Evolutionary conservation across 371 early-diverging fungal species (phyloP).

Genomic region (Rhizopus sp.): DNA sequence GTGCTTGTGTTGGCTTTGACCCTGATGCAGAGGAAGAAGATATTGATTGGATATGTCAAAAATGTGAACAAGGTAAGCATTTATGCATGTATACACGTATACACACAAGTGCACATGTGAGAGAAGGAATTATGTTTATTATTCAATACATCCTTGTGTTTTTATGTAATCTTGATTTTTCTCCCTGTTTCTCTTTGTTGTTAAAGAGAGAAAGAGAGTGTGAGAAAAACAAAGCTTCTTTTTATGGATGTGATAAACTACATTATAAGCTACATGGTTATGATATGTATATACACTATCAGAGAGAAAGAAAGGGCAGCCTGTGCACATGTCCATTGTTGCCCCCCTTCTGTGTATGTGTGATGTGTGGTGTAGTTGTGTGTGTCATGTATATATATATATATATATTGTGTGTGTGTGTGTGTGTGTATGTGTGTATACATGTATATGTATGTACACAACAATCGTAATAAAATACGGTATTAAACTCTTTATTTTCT

Average conservation of each 20-base stretch:
- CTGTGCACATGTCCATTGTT: too few species aligned
- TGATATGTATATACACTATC: too few species aligned
- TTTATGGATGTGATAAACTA: too few species aligned
- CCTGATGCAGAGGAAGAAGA: constrained; percentile 60
- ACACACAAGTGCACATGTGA: background rate
- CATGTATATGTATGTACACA: background rate
- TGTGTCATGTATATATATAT: background rate
- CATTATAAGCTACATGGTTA: too few species aligned
- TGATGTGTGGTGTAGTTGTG: too few species aligned
- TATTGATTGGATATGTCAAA: constrained; percentile 55
- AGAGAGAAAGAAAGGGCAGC: too few species aligned
- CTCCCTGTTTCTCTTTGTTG: background rate
- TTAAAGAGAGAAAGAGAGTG: too few species aligned
- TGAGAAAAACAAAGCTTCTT: too few species aligned
- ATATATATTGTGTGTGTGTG: constrained; percentile 3
- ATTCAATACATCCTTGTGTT: too few species aligned
- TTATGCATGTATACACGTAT: constrained; percentile 1
- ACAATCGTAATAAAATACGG: background rate
- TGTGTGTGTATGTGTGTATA: constrained; percentile 6
- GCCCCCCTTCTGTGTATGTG: too few species aligned
- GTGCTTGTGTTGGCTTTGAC: constrained; percentile 67
- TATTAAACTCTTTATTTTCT: background rate
- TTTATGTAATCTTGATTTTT: background rate
- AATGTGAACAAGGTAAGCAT: constrained; percentile 34
- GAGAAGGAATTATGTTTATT: too few species aligned